A percentile compares a stretch with the other conserved stretches of the same genome.
Evolutionary conservation across 2,329 filamentous ascomycete genomes (phyloP).

Genomic region (Madurella mycetomatis): DNA sequence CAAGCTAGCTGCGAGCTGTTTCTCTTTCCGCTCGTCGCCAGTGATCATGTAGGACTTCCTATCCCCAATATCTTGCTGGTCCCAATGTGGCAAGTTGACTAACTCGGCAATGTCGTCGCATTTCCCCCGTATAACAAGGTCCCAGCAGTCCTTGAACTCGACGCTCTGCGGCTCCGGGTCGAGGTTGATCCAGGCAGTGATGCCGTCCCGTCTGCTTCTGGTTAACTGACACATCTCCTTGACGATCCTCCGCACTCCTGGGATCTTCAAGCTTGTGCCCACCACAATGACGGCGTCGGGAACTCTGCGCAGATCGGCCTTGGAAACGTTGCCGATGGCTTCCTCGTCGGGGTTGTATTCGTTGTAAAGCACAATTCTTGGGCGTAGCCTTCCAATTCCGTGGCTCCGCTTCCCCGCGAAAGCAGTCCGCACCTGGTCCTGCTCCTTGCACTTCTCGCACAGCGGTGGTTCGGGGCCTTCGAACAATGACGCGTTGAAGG

Average conservation of each 20-base stretch:
- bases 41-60: constrained; percentile 41
- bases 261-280: constrained; percentile 92
- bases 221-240: constrained; percentile 87
- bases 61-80: constrained; percentile 50
- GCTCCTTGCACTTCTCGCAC: constrained; percentile 68
- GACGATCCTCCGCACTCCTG: constrained; percentile 82
- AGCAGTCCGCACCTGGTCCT: constrained; percentile 70
- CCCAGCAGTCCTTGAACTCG: constrained; percentile 90
- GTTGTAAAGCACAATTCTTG: constrained; percentile 94
- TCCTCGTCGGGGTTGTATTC: constrained; percentile 96
- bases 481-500: constrained; percentile 77
- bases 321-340: constrained; percentile 87
- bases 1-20: constrained; percentile 34
- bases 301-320: constrained; percentile 75
- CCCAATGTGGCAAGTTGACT: constrained; percentile 58
- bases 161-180: constrained; percentile 76
- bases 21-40: constrained; percentile 40
- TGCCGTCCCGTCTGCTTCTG: constrained; percentile 73
- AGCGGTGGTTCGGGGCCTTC: constrained; percentile 77
- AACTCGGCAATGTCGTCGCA: constrained; percentile 82
- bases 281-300: constrained; percentile 93
- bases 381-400: constrained; percentile 82
- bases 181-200: constrained; percentile 92
- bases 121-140: constrained; percentile 79
- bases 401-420: constrained; percentile 84